Percentiles rank a stretch among this genome's conserved stretches.
phyloP scores from a whole-genome alignment of 1,284 basidiomycete genomes.

The Takashimella tepidaria region DNA sequence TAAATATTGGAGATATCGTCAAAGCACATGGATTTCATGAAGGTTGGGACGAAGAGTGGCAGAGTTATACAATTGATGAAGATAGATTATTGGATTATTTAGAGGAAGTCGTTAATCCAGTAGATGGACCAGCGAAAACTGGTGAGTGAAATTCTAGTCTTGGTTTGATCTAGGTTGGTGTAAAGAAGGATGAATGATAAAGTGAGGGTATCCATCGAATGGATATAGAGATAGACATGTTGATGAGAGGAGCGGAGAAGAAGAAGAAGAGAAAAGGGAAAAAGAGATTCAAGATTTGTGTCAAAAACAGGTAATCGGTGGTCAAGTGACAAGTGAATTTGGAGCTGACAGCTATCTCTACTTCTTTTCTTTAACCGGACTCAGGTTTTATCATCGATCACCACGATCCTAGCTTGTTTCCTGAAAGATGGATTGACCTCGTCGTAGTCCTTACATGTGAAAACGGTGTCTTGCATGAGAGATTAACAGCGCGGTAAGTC shows the following conservation, averaged over 20 bases:
- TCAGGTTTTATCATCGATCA: constrained; percentile 92
- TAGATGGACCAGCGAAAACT: constrained; percentile 33
- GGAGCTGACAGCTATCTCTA: constrained; percentile 1
- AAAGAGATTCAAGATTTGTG: not conserved
- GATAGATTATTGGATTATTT: constrained; percentile 90
- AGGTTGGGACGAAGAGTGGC: constrained; percentile 89
- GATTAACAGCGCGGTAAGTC: constrained; percentile 82
- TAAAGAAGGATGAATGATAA: no score
- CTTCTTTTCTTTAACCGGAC: no score
- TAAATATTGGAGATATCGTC: constrained; percentile 86
- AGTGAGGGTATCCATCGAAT: no score
- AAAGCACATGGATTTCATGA: constrained; percentile 79
- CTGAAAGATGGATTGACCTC: constrained; percentile 96
- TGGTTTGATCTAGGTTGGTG: no score
- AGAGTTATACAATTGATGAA: constrained; percentile 89
- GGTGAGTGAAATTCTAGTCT: constrained; percentile 35
- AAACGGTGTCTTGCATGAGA: constrained; percentile 83
- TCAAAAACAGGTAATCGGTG: not conserved
- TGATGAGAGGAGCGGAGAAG: no score
- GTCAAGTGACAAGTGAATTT: not conserved
- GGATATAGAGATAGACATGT: no score
- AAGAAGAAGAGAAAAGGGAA: no score
- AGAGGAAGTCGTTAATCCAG: constrained; percentile 56
- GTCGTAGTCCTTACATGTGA: constrained; percentile 89
- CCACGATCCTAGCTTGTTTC: constrained; percentile 93